Percentiles rank a stretch among this genome's conserved stretches.
Evolutionary conservation across 1,139 yeast species (phyloP).

Genomic region (Sugiyamaella pinicola): DNA sequence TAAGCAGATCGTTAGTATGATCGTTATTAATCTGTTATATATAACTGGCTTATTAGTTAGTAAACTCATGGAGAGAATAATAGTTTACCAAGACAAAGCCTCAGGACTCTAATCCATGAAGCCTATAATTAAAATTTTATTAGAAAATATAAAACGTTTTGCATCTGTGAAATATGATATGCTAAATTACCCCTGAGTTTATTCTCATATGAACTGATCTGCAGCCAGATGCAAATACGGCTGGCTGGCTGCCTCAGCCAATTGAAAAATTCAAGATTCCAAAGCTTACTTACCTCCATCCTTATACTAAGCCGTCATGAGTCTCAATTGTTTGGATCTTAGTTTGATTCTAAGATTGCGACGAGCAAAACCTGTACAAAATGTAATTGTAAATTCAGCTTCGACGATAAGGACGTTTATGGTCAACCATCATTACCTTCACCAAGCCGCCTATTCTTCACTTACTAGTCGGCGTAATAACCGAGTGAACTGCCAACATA

Average conservation of each 20-base stretch:
- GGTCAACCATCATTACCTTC: neutral
- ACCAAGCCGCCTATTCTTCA: neutral
- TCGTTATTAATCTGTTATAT: too few species aligned
- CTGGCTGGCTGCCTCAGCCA: neutral
- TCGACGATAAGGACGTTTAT: neutral
- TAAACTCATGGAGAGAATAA: too few species aligned
- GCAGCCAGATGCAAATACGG: neutral
- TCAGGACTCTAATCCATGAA: too few species aligned
- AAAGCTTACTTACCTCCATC: neutral
- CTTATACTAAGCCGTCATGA: constrained; percentile 5
- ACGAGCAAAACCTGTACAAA: constrained; percentile 1
- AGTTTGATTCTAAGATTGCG: neutral
- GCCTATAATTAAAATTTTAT: too few species aligned
- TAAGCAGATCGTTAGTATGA: too few species aligned
- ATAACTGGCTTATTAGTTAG: too few species aligned
- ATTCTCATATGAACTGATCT: neutral
- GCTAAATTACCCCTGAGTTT: neutral
- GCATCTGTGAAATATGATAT: too few species aligned
- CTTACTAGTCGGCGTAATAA: neutral
- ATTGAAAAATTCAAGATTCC: constrained; percentile 3
- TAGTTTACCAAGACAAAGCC: too few species aligned
- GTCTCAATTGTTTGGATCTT: neutral
- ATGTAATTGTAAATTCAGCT: neutral
- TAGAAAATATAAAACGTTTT: too few species aligned
- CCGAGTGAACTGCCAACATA: neutral